Evolutionary conservation across 2,329 filamentous ascomycete genomes (phyloP), one percentile per base, ranked within the genome.

Genomic region (Fusarium sp.): DNA sequence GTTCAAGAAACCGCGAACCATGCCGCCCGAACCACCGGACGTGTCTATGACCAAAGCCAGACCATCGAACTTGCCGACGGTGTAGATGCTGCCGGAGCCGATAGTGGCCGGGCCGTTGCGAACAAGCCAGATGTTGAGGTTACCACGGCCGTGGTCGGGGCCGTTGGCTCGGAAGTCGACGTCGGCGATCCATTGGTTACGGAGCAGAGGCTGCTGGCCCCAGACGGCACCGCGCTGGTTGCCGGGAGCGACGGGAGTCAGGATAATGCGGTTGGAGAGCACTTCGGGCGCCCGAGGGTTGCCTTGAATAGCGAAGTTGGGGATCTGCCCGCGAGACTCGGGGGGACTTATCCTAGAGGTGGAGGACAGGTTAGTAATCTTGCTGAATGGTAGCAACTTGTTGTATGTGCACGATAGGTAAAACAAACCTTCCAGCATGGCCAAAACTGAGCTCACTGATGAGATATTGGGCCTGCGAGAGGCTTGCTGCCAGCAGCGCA

Each of bases 71-170:
- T 86, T 87, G 50, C 87, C 87, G 9, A 90, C 89, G 1, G 91
- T 95, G 78, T 97, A 97, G 68, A 97, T 87, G 76, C 91, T 96
- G 64, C 86, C 85, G 24, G 88, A 84, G 52, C 88, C 89, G 52
- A 96, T 81, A 28, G 82, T 80, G 58, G 83, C 78, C 67, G 85
- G 79, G 29, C 91, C 90, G 58, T 91, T 85, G 69, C 87, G 88
- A 48, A 86, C 88, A 72, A 96, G 92, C 95, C 95, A 99, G 71
- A 99, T 83, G 77, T 98, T 94, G 68, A 99, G 81, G 78, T 96
- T 97, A 44, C 95, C 95, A 55, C 89, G 88, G 46, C 89, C 92
- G 68, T 91, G 83, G 73, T 98, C 95, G 63, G 90, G 89, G 7
- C 95, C 95, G 60, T 87, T 92, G 48, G 89, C 91, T 67, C 95